These are phyloP conservation scores for Tulasnella sp. DNA, from an alignment of 768 basidiomycete species.

Conservation along the genomic window DNA sequence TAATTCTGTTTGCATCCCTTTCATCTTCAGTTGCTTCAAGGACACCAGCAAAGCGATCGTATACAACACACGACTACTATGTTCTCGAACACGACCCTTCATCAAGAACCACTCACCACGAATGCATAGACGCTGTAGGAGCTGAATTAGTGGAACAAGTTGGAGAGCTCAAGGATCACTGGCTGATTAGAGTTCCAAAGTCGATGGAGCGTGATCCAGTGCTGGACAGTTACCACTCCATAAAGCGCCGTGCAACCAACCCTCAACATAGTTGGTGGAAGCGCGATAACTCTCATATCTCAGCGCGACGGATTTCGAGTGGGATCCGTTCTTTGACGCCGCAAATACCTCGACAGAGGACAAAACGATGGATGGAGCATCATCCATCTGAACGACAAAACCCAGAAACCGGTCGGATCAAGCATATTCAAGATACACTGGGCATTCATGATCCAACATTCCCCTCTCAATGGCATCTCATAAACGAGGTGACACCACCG, in stretches of 20 bases:
- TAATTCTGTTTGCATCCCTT: conserved; percentile 1
- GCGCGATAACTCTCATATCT: conserved; percentile 15
- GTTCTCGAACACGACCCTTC: conserved; percentile 51
- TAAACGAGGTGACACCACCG: conserved; percentile 71
- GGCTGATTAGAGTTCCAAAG: conserved; percentile 57
- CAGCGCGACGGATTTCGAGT: conserved; percentile 32
- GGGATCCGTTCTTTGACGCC: conserved; percentile 36
- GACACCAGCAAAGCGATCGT: conserved; percentile 24
- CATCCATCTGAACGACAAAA: neutral
- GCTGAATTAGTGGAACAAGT: conserved; percentile 81
- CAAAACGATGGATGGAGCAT: conserved; percentile 29
- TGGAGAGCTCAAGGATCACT: conserved; percentile 69
- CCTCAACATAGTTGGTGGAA: conserved; percentile 28
- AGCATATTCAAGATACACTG: conserved; percentile 39
- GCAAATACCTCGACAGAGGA: conserved; percentile 53
- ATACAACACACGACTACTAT: conserved; percentile 60
- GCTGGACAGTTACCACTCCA: conserved; percentile 26
- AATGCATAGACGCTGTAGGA: conserved; percentile 47
- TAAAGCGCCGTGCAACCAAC: conserved; percentile 39
- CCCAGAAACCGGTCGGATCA: neutral
- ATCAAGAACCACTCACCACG: conserved; percentile 40
- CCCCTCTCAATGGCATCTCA: conserved; percentile 81
- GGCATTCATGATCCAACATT: conserved; percentile 75
- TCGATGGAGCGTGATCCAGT: conserved; percentile 9
- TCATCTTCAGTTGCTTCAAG: conserved; percentile 12